A percentile compares a stretch with the other conserved stretches of the same genome.
These are phyloP conservation scores for Aureobasidium leucospermi DNA, from an alignment of 2,329 filamentous ascomycete genomes.

Conservation along the genomic window DNA sequence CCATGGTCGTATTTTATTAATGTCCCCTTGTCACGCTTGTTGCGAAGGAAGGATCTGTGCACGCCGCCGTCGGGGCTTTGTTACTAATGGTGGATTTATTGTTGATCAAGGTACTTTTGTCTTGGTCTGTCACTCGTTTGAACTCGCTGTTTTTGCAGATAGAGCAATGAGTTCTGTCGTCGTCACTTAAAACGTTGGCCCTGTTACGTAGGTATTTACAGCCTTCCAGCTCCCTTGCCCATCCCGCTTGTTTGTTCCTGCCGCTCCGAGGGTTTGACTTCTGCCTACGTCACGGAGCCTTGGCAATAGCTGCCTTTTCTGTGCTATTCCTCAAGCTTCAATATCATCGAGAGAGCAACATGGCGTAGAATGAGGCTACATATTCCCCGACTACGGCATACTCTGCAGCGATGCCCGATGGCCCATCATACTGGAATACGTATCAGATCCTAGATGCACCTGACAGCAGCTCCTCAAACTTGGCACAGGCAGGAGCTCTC, in stretches of 20 bases:
- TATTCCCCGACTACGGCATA: no score
- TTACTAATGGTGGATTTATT: not conserved
- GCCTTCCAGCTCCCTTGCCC: not conserved
- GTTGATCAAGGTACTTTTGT: not conserved
- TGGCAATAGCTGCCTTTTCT: not conserved
- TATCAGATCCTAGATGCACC: not conserved
- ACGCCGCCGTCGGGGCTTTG: not conserved
- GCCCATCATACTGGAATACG: not conserved
- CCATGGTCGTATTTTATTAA: conserved; percentile 29
- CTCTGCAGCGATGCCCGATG: not conserved
- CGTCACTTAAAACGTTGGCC: not conserved
- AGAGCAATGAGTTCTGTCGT: not conserved
- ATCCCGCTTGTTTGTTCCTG: conserved; percentile 6
- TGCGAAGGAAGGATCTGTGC: not conserved
- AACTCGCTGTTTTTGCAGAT: not conserved
- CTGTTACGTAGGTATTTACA: conserved; percentile 6
- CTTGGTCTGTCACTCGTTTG: not conserved
- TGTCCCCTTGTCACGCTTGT: not conserved
- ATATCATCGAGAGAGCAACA: not conserved
- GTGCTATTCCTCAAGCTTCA: not conserved
- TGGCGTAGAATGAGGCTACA: not conserved
- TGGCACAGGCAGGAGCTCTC: not conserved
- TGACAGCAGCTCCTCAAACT: not conserved
- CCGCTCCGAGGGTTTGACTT: not conserved
- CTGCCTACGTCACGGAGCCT: conserved; percentile 4